Conservation (phyloP, 1,284 basidiomycete species). For the Vanrija sp. region DNA sequence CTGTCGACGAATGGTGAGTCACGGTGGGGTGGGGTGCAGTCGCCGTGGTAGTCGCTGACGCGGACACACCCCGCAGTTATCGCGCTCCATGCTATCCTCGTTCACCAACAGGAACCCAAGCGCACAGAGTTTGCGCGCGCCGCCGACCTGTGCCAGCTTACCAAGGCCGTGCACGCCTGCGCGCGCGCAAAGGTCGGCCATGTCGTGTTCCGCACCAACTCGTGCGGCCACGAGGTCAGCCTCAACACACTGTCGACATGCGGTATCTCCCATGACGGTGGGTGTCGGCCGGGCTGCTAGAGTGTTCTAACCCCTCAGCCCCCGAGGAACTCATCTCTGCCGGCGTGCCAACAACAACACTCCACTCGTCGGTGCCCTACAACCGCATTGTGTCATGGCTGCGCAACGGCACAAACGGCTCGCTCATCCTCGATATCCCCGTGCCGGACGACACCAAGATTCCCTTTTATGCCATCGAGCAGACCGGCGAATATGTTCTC, state of each 20-base stretch:
- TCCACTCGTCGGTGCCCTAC: slow-evolving; percentile 22
- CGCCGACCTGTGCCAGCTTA: slow-evolving; percentile 14
- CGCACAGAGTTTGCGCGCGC: slow-evolving; percentile 17
- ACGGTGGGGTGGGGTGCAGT: too few species aligned
- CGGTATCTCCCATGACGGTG: neutral
- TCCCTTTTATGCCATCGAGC: slow-evolving; percentile 30
- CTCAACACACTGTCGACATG: too few species aligned
- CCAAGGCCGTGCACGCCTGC: slow-evolving; percentile 16
- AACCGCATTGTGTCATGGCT: slow-evolving; percentile 12
- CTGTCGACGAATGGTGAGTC: slow-evolving; percentile 16
- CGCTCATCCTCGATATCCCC: slow-evolving; percentile 22
- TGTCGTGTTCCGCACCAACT: slow-evolving; percentile 17
- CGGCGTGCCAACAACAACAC: slow-evolving; percentile 23
- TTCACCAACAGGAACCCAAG: slow-evolving; percentile 17
- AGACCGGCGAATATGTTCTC: slow-evolving; percentile 37
- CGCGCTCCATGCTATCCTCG: slow-evolving; percentile 16
- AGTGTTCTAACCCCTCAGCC: slow-evolving; percentile 10
- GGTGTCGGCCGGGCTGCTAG: neutral
- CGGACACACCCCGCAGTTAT: slow-evolving; percentile 8
- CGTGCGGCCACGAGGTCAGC: slow-evolving; percentile 17
- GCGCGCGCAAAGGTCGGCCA: slow-evolving; percentile 13
- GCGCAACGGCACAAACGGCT: slow-evolving; percentile 6
- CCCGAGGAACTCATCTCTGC: slow-evolving; percentile 25
- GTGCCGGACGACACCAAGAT: slow-evolving; percentile 29
- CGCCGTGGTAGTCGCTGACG: neutral